A percentile compares a stretch with the other conserved stretches of the same genome.
Evolutionary conservation across 345 rosid species (phyloP).

Genomic region (Corymbia maculata): DNA sequence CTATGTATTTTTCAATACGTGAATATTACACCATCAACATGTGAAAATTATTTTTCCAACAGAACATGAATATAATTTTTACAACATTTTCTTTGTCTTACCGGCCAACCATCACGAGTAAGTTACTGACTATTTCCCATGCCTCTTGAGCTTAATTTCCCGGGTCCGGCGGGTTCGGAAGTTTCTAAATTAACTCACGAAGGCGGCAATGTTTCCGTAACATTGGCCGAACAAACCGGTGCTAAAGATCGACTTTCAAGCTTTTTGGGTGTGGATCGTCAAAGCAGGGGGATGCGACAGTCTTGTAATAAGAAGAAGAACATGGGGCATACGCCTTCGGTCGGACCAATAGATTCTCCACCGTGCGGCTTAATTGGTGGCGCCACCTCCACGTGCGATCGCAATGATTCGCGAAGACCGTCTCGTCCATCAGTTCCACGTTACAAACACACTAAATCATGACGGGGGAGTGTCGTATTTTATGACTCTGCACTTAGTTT

Average conservation of each 20-base stretch:
- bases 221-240: background rate
- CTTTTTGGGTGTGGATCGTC: background rate
- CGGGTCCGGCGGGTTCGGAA: background rate
- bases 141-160: background rate
- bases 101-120: background rate
- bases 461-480: background rate
- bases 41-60: too few species aligned
- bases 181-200: background rate
- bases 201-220: background rate
- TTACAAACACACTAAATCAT: background rate
- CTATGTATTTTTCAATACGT: too few species aligned
- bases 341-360: background rate
- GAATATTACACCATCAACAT: too few species aligned
- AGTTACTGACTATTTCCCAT: rapidly evolving
- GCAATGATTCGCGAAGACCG: background rate
- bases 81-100: background rate
- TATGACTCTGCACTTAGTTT: background rate
- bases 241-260: background rate
- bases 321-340: background rate
- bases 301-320: background rate
- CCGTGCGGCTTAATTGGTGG: background rate
- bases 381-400: background rate
- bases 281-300: background rate
- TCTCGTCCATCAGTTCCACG: background rate
- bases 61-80: too few species aligned